These are phyloP conservation scores for Amanita jacksonii DNA, from an alignment of 768 basidiomycete genomes.

Conservation along the genomic window DNA sequence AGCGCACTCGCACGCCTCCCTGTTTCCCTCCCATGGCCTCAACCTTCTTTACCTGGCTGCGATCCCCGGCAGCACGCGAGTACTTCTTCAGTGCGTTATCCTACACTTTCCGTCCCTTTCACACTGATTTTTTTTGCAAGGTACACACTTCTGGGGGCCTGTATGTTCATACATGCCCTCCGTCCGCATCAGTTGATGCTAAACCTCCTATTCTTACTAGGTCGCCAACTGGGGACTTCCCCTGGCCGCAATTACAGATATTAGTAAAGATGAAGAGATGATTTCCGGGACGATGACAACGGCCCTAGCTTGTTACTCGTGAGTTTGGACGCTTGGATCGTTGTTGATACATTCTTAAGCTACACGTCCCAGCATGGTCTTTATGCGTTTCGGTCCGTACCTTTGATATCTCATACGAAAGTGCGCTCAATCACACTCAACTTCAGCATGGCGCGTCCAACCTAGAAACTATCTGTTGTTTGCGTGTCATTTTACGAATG, in stretches of 20 bases:
- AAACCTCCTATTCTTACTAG: slow-evolving; percentile 34
- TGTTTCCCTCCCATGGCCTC: slow-evolving; percentile 53
- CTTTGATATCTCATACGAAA: background rate
- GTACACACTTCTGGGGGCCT: slow-evolving; percentile 98
- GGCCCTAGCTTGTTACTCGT: slow-evolving; percentile 89
- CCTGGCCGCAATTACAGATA: slow-evolving; percentile 83
- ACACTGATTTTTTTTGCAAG: slow-evolving; percentile 29
- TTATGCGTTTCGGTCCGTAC: slow-evolving; percentile 83
- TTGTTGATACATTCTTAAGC: slow-evolving; percentile 9
- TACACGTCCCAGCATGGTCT: slow-evolving; percentile 47
- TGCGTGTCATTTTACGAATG: slow-evolving; percentile 90
- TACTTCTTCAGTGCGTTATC: slow-evolving; percentile 85
- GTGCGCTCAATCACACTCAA: slow-evolving; percentile 7
- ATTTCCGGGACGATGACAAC: slow-evolving; percentile 98
- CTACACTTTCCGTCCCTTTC: slow-evolving; percentile 3
- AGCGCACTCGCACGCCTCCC: slow-evolving; percentile 14
- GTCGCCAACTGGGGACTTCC: slow-evolving; percentile 99
- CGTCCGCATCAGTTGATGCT: no score
- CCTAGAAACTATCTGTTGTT: slow-evolving; percentile 95
- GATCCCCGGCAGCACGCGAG: slow-evolving; percentile 83
- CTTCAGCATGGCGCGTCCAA: slow-evolving; percentile 84
- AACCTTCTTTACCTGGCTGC: slow-evolving; percentile 81
- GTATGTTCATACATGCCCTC: slow-evolving; percentile 58
- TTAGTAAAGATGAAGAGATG: slow-evolving; percentile 89
- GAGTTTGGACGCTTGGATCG: slow-evolving; percentile 35